Conservation (phyloP, 441 rosid species). For the Mallotus japonicus region DNA sequence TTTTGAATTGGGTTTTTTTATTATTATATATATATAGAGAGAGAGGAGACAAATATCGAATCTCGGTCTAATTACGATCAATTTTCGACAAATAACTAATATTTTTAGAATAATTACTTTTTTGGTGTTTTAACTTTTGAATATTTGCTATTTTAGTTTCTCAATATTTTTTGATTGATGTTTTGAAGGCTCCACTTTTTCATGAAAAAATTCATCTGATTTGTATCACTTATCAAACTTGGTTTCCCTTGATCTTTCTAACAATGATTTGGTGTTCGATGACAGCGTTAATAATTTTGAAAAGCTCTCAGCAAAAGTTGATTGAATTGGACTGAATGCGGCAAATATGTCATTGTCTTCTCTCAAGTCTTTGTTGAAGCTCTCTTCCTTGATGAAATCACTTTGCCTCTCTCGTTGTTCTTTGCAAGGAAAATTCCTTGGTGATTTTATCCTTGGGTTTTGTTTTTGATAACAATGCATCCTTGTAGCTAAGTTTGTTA, state of each 20-base stretch:
- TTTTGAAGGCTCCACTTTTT: background rate
- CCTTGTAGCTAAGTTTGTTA: too few species aligned
- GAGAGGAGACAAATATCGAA: too few species aligned
- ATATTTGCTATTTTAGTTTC: too few species aligned
- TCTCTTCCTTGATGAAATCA: background rate
- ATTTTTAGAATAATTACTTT: too few species aligned
- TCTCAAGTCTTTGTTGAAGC: background rate
- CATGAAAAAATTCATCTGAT: background rate
- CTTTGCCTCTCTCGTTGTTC: background rate
- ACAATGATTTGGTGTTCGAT: background rate
- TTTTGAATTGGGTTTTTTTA: too few species aligned
- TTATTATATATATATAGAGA: too few species aligned
- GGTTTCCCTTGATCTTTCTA: background rate
- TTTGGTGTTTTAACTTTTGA: too few species aligned
- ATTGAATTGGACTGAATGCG: background rate
- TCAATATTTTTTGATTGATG: too few species aligned
- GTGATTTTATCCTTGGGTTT: too few species aligned
- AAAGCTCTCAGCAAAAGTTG: background rate
- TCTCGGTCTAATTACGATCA: too few species aligned
- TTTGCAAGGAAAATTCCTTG: background rate
- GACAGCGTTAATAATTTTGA: background rate
- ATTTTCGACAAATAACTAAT: too few species aligned
- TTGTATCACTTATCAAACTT: background rate
- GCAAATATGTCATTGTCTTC: background rate
- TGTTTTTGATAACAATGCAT: too few species aligned